Conservation (phyloP, 768 basidiomycete genomes). For the Fomitopsis pulvina region DNA sequence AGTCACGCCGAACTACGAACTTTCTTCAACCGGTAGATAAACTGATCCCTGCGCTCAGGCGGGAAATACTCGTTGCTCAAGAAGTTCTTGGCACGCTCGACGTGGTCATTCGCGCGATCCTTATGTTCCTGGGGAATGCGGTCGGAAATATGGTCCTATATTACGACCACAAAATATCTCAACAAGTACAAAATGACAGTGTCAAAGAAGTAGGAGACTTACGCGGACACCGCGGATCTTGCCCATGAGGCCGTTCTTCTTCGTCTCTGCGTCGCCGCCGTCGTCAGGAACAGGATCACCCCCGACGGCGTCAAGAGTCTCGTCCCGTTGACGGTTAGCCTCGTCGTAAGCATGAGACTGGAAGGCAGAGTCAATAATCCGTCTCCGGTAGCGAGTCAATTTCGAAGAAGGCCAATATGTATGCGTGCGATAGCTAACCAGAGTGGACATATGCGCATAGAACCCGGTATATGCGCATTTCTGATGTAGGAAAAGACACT, state of each 20-base stretch:
- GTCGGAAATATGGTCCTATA: constrained; percentile 40
- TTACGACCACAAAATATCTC: no score
- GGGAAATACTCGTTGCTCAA: constrained; percentile 85
- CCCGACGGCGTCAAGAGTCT: constrained; percentile 16
- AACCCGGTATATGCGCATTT: not conserved
- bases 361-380: no score
- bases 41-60: constrained; percentile 83
- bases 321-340: constrained; percentile 16
- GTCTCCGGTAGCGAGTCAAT: no score
- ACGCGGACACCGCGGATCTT: constrained; percentile 26
- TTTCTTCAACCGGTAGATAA: constrained; percentile 93
- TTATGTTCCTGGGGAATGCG: constrained; percentile 66
- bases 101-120: constrained; percentile 43
- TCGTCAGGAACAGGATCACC: constrained; percentile 24
- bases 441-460: no score
- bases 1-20: constrained; percentile 25
- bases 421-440: no score
- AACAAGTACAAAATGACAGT: no score
- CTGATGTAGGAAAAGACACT: no score
- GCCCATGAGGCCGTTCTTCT: constrained; percentile 28
- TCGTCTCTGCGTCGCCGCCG: constrained; percentile 31
- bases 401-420: no score
- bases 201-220: not conserved
- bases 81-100: constrained; percentile 58
- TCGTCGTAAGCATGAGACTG: constrained; percentile 6